phyloP scores from a whole-genome alignment of 2,329 filamentous ascomycete genomes.

The Thelonectria blattea region DNA sequence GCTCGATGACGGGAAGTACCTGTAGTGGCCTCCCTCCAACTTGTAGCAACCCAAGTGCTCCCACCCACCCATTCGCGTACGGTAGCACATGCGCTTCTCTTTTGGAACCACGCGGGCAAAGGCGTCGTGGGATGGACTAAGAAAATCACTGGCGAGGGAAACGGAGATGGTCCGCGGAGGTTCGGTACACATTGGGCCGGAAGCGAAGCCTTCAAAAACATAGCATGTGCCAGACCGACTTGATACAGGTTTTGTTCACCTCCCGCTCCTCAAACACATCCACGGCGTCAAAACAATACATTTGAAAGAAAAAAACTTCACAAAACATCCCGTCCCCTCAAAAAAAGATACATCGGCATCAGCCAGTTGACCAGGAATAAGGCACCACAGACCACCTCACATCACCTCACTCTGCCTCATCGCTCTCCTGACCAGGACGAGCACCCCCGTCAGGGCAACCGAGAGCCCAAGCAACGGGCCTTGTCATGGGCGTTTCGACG shows the following conservation, averaged over 20 bases:
- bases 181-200: constrained; percentile 15
- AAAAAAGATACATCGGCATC: not conserved
- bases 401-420: constrained; percentile 39
- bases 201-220: not conserved
- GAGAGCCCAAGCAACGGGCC: constrained; percentile 33
- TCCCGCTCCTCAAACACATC: not conserved
- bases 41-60: not conserved
- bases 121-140: constrained; percentile 16
- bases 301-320: not conserved
- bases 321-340: not conserved
- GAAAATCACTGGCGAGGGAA: constrained; percentile 7
- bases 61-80: constrained; percentile 6
- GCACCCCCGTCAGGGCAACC: constrained; percentile 33
- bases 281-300: not conserved
- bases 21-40: not conserved
- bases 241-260: not conserved
- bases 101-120: constrained; percentile 9
- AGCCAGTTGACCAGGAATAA: constrained; percentile 27
- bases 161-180: constrained; percentile 3
- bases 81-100: constrained; percentile 14
- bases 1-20: not conserved
- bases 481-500: constrained; percentile 21
- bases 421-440: constrained; percentile 38
- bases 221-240: not conserved
- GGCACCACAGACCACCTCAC: constrained; percentile 34